A percentile compares a stretch with the other conserved stretches of the same genome.
Conservation (phyloP, 805 yeast species). For the Priceomyces carsonii region DNA sequence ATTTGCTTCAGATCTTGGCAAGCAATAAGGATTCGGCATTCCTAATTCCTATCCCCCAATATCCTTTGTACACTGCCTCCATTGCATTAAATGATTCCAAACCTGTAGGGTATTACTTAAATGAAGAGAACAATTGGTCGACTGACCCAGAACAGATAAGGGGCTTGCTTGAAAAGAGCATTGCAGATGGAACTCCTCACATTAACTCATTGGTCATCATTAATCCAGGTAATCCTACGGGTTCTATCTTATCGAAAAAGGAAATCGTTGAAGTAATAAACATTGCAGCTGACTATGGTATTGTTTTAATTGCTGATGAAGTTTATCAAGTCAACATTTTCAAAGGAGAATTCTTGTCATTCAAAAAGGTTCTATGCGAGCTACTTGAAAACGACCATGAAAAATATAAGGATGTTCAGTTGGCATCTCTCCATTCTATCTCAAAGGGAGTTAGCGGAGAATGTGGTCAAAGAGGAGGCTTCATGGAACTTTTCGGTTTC, state of each 20-base stretch:
- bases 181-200: slow-evolving; percentile 51
- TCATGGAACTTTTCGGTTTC: slow-evolving; percentile 91
- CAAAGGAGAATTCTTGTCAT: slow-evolving; percentile 77
- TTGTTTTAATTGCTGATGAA: slow-evolving; percentile 93
- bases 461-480: slow-evolving; percentile 99
- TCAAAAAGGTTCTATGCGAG: slow-evolving; percentile 74
- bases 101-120: slow-evolving; percentile 82
- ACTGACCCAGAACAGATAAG: slow-evolving; percentile 69
- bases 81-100: slow-evolving; percentile 80
- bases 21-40: slow-evolving; percentile 69
- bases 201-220: slow-evolving; percentile 87
- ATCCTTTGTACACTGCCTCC: slow-evolving; percentile 96
- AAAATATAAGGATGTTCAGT: slow-evolving; percentile 68
- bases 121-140: slow-evolving; percentile 84
- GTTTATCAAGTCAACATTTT: slow-evolving; percentile 95
- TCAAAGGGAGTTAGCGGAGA: slow-evolving; percentile 98
- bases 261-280: slow-evolving; percentile 71
- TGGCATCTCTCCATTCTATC: slow-evolving; percentile 95
- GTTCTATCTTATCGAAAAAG: slow-evolving; percentile 67
- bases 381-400: slow-evolving; percentile 57
- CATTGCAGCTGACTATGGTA: slow-evolving; percentile 81
- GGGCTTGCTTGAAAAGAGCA: slow-evolving; percentile 49
- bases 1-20: slow-evolving; percentile 70
- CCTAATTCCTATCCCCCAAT: slow-evolving; percentile 96
- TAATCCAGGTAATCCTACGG: slow-evolving; percentile 99